A percentile compares a stretch with the other conserved stretches of the same genome.
These are phyloP conservation scores for Hygrophorus russula DNA, from an alignment of 768 basidiomycete genomes.

Conservation along the genomic window DNA sequence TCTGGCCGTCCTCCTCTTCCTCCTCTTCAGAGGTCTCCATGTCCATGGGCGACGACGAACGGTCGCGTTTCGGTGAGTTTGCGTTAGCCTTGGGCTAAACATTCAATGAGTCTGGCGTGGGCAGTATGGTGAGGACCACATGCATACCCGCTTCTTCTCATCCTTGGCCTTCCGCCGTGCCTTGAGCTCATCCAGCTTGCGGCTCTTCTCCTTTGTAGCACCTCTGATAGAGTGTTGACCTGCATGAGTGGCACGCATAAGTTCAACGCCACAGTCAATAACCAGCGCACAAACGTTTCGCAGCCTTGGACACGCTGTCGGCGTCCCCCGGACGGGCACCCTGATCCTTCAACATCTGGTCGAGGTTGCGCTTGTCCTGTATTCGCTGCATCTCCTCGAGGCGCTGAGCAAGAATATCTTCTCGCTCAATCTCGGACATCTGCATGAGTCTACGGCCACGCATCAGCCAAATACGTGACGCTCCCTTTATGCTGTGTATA, in stretches of 20 bases:
- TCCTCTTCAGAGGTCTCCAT: slow-evolving; percentile 82
- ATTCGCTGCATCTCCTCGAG: slow-evolving; percentile 71
- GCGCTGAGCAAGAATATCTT: slow-evolving; percentile 73
- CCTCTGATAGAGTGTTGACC: slow-evolving; percentile 69
- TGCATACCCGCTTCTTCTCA: slow-evolving; percentile 69
- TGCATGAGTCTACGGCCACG: slow-evolving; percentile 48
- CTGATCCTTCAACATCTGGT: slow-evolving; percentile 64
- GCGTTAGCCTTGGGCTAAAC: slow-evolving; percentile 27
- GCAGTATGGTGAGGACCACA: background rate
- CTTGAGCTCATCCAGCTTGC: slow-evolving; percentile 76
- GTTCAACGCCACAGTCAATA: background rate
- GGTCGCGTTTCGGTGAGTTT: slow-evolving; percentile 54
- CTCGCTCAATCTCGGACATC: slow-evolving; percentile 83
- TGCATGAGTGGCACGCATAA: slow-evolving; percentile 15
- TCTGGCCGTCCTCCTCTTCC: slow-evolving; percentile 77
- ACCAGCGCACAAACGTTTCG: slow-evolving; percentile 49
- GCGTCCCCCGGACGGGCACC: slow-evolving; percentile 32
- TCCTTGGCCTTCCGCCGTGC: slow-evolving; percentile 82
- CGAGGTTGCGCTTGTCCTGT: slow-evolving; percentile 59
- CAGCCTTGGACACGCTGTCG: slow-evolving; percentile 59
- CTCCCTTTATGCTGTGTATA: slow-evolving; percentile 11
- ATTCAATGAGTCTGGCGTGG: slow-evolving; percentile 7
- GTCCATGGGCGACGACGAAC: slow-evolving; percentile 73
- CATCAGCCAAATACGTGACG: slow-evolving; percentile 16
- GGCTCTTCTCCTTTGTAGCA: slow-evolving; percentile 69